Evolutionary conservation across 208 protist species (phyloP), one percentile per base, ranked within the genome.

Genomic region (Leptomonas pyrrhocoris): DNA sequence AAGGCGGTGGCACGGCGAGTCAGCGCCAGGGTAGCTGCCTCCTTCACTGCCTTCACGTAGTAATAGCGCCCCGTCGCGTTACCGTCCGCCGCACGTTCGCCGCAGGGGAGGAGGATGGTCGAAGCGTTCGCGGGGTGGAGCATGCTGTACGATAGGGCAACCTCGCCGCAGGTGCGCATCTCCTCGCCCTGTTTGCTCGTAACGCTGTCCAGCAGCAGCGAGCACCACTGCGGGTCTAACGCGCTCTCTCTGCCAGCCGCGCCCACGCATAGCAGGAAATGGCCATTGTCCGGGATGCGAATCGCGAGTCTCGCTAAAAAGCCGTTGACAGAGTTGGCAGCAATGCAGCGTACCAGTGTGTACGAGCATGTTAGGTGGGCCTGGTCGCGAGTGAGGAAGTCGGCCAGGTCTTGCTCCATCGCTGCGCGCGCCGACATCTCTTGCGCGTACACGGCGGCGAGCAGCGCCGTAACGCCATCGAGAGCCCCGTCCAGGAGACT

Each of bases 41-140:
- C 69, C 27, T 80, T 81, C 16, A 91, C 53, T 23, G 74, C 76
- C 56, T 74, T 83, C 70, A 86, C 75, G 66, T 83, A 87, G 50
- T 85, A 73, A 58, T 74, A 73, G 12, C 72, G 54, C 57, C 79
- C 75, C 30, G 38, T 53, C 16, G 67, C 42, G 6, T 46, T 56
- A 6, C 64, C 23, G 23, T 60, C 68, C 3, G 62, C 28, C 13
- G 83, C 83, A 40, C 71, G 68, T 58, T 67, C 38, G 31, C 77
- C 51, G 30, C 82, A 73, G 36, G 59, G 46, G 5, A 31, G 19
- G 18, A 85, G 30, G 11, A 88, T 53, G 25, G 75, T 64, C 40
- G 60, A 18, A 49, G 43, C 31, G 64, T 86, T 88, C 50, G 46
- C 55, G 15, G 73, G 57, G 64, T 86, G 73, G 30, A 74, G 54